A percentile compares a stretch with the other conserved stretches of the same genome.
Conservation (phyloP, 495 filamentous ascomycete species). For the Penicillium lagena region DNA sequence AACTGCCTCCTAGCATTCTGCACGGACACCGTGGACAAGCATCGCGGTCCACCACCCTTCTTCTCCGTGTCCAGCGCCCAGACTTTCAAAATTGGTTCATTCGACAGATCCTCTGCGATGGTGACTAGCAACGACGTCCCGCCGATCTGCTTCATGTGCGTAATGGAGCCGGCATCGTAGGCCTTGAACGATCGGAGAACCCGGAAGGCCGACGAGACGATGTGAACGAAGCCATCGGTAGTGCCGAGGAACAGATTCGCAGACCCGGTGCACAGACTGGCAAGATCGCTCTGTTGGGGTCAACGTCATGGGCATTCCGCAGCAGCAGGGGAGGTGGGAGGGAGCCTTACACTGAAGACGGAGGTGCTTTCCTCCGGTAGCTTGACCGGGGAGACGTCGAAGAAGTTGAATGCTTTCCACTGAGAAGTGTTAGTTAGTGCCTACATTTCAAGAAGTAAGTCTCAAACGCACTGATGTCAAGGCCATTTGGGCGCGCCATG, state of each 20-base stretch:
- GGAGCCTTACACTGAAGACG: slow-evolving; percentile 50
- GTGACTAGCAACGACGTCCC: slow-evolving; percentile 84
- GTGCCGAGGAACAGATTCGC: slow-evolving; percentile 86
- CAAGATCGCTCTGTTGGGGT: slow-evolving; percentile 50
- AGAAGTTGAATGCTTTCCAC: slow-evolving; percentile 99
- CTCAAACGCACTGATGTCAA: slow-evolving; percentile 35
- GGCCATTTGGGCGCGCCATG: slow-evolving; percentile 41
- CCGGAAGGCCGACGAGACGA: slow-evolving; percentile 82
- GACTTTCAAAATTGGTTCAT: slow-evolving; percentile 84
- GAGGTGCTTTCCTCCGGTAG: slow-evolving; percentile 64
- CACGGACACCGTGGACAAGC: slow-evolving; percentile 74
- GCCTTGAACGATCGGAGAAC: slow-evolving; percentile 79
- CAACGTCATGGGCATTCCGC: slow-evolving; percentile 7
- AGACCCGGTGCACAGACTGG: slow-evolving; percentile 74
- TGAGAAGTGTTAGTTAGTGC: slow-evolving; percentile 26
- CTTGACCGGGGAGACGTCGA: slow-evolving; percentile 83
- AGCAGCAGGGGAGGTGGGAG: slow-evolving; percentile 18
- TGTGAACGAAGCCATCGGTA: slow-evolving; percentile 75
- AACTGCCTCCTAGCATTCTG: slow-evolving; percentile 92
- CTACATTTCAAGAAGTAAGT: too few relatives aligned
- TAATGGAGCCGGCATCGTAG: slow-evolving; percentile 71
- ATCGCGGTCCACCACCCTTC: slow-evolving; percentile 83
- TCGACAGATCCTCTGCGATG: slow-evolving; percentile 77
- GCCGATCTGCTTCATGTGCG: slow-evolving; percentile 91
- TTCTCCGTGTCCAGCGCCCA: slow-evolving; percentile 96